Evolutionary conservation across 2,329 filamentous ascomycete species (phyloP).

Genomic region (Aspergillus terreus): DNA sequence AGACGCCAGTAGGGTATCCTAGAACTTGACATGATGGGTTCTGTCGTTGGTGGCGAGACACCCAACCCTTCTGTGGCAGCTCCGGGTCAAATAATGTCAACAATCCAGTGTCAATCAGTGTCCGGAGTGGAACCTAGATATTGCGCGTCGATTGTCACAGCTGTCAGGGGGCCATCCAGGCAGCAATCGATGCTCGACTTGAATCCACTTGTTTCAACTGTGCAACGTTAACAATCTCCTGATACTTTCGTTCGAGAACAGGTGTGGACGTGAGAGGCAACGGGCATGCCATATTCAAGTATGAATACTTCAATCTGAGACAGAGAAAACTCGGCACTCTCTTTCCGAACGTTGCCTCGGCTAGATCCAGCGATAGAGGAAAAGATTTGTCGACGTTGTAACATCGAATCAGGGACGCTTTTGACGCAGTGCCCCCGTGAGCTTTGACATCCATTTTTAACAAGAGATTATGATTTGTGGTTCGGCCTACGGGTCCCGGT

Average conservation of each 20-base stretch:
- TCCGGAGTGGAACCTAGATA: too few species aligned
- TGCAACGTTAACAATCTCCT: too few species aligned
- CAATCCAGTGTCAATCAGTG: too few species aligned
- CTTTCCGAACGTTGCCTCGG: constrained; percentile 3
- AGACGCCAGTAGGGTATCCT: constrained; percentile 29
- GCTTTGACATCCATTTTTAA: neutral
- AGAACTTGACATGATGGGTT: constrained; percentile 2
- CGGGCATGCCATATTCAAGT: neutral
- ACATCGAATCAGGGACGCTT: neutral
- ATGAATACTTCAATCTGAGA: neutral
- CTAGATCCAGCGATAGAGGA: neutral
- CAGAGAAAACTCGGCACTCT: neutral
- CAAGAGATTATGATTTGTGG: neutral
- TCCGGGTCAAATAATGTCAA: neutral
- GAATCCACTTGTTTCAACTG: too few species aligned
- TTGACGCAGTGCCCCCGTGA: neutral
- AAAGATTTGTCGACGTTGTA: neutral
- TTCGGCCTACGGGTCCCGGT: neutral
- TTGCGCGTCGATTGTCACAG: too few species aligned
- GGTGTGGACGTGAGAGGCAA: neutral
- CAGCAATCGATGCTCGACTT: too few species aligned
- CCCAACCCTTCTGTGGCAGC: neutral
- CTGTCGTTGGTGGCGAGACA: too few species aligned
- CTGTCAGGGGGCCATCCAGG: too few species aligned
- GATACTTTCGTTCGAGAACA: too few species aligned